phyloP scores from a whole-genome alignment of 805 yeast species.

The Torulaspora delbrueckii region DNA sequence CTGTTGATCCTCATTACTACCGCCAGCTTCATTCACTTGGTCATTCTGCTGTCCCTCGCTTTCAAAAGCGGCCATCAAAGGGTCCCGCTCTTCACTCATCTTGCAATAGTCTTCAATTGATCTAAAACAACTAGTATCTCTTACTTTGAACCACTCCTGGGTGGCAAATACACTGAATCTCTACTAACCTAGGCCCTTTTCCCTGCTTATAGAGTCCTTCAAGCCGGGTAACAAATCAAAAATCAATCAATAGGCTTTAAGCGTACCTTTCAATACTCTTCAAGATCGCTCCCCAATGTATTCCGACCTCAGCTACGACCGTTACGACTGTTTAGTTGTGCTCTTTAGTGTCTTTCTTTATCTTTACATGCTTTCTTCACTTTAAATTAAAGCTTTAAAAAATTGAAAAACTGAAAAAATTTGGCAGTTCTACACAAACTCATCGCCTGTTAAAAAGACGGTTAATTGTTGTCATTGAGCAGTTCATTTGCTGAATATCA shows the following conservation, averaged over 20 bases:
- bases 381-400: background rate
- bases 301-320: background rate
- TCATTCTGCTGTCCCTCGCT: conserved; percentile 10
- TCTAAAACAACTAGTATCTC: background rate
- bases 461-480: background rate
- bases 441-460: background rate
- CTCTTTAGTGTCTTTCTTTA: background rate
- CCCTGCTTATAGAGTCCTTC: background rate
- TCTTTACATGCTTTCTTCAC: background rate
- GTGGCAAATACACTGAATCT: conserved; percentile 6
- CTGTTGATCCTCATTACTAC: conserved; percentile 6
- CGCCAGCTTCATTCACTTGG: conserved; percentile 6
- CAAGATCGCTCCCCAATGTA: background rate
- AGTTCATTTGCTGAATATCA: background rate
- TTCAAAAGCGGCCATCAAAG: conserved; percentile 63
- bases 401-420: background rate
- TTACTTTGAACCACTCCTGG: background rate
- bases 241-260: background rate
- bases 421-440: background rate
- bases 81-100: conserved; percentile 66
- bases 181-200: background rate
- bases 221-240: conserved; percentile 1
- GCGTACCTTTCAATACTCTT: background rate
- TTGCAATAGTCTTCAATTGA: background rate
- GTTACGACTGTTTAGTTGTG: background rate